phyloP scores from a whole-genome alignment of 331 rosid genomes.

The Spiraea crenata region DNA sequence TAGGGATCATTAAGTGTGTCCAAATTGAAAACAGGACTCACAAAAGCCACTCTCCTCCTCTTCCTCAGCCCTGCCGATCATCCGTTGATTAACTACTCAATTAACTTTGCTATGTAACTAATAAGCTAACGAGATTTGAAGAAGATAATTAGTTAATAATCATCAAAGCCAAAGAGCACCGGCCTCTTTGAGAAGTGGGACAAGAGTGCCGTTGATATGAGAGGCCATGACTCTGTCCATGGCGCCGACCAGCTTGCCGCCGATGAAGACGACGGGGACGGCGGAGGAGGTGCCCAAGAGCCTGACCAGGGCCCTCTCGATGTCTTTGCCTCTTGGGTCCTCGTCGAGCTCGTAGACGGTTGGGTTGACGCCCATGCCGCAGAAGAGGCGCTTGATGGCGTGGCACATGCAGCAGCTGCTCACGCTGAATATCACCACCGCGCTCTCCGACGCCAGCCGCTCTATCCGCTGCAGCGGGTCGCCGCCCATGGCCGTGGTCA shows the following conservation, averaged over 20 bases:
- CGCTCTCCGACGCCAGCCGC: constrained; percentile 42
- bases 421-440: constrained; percentile 50
- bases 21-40: neutral
- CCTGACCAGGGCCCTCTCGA: constrained; percentile 36
- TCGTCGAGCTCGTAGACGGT: constrained; percentile 50
- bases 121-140: neutral
- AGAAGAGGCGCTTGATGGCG: constrained; percentile 44
- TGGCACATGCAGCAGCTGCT: constrained; percentile 57
- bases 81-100: neutral
- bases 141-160: neutral
- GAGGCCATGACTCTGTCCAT: constrained; percentile 57
- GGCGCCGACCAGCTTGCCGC: constrained; percentile 44
- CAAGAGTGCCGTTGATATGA: constrained; percentile 47
- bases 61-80: constrained; percentile 23
- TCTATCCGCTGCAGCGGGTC: constrained; percentile 35
- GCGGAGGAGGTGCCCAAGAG: constrained; percentile 32
- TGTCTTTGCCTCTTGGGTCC: constrained; percentile 36
- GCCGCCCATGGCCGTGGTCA: neutral
- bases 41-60: constrained; percentile 12
- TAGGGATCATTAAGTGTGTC: constrained; percentile 10
- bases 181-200: constrained; percentile 52
- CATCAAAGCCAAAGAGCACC: constrained; percentile 54
- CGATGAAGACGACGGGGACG: constrained; percentile 43
- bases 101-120: neutral
- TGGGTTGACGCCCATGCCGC: constrained; percentile 55